phyloP scores from a whole-genome alignment of 148 eudicot species.

The Polygonum aviculare region DNA sequence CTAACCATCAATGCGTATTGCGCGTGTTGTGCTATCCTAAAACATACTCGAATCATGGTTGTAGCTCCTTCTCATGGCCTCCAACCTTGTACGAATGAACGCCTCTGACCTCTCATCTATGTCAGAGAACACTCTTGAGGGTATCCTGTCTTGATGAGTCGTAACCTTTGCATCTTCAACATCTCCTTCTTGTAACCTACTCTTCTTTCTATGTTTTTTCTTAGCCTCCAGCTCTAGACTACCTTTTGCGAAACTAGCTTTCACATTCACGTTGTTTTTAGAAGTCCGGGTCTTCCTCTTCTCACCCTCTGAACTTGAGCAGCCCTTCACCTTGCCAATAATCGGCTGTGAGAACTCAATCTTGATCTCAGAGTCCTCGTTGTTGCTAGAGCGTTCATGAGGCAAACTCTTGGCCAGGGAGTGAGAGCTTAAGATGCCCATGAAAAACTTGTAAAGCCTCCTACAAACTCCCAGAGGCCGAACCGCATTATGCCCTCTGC shows the following conservation, averaged over 20 bases:
- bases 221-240: background rate
- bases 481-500: background rate
- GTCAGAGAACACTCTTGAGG: conserved; percentile 4
- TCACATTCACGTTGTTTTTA: background rate
- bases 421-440: background rate
- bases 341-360: background rate
- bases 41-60: background rate
- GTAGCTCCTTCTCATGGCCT: conserved; percentile 7
- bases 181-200: background rate
- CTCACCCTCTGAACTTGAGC: background rate
- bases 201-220: background rate
- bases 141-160: background rate
- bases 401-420: background rate
- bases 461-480: background rate
- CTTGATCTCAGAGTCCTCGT: conserved; percentile 3
- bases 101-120: conserved; percentile 1
- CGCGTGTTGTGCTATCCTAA: background rate
- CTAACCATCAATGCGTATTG: background rate
- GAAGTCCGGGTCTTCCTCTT: background rate
- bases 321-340: background rate
- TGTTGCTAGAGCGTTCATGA: background rate
- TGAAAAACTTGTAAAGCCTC: background rate
- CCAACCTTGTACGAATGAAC: conserved; percentile 6
- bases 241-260: background rate
- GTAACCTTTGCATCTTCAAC: background rate